Evolutionary conservation across 371 early-diverging fungal genomes (phyloP).

Genomic region (Apophysomyces ossiformis): DNA sequence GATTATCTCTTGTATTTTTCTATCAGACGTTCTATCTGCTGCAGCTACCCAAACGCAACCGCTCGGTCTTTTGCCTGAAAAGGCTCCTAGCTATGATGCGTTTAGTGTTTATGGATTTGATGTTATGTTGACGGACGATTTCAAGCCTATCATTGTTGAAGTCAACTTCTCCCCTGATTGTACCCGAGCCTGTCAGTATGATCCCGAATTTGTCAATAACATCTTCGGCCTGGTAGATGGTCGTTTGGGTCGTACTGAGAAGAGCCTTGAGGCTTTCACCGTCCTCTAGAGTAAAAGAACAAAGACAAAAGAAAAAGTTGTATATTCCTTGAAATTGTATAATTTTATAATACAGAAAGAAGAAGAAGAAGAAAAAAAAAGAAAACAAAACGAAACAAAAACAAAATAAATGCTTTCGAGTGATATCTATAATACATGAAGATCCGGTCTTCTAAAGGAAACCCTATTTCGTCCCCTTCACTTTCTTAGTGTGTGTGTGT

Average conservation of each 20-base stretch:
- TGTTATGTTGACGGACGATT: slow-evolving; percentile 56
- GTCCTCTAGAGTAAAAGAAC: slow-evolving; percentile 31
- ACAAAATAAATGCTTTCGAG: neutral
- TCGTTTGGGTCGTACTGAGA: slow-evolving; percentile 46
- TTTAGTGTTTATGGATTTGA: slow-evolving; percentile 64
- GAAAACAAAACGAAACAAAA: too few relatives aligned
- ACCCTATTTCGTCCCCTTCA: neutral
- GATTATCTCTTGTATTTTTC: neutral
- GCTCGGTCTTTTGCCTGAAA: slow-evolving; percentile 42
- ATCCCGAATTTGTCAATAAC: slow-evolving; percentile 61
- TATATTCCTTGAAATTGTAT: slow-evolving; percentile 3
- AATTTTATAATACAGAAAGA: neutral
- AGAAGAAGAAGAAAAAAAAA: too few relatives aligned
- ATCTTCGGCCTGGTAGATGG: slow-evolving; percentile 55
- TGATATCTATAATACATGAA: slow-evolving; percentile 3
- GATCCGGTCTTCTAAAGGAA: slow-evolving; percentile 8
- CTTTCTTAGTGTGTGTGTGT: neutral
- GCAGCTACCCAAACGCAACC: slow-evolving; percentile 54
- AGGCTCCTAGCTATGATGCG: slow-evolving; percentile 36
- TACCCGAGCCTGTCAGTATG: slow-evolving; percentile 61
- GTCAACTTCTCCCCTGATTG: slow-evolving; percentile 65
- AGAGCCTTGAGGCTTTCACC: slow-evolving; percentile 55
- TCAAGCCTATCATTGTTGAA: slow-evolving; percentile 57
- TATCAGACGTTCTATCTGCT: slow-evolving; percentile 52
- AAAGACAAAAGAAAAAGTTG: too few relatives aligned